These are phyloP conservation scores for Chytridiales sp. DNA, from an alignment of 371 early-diverging fungal species.

Conservation along the genomic window DNA sequence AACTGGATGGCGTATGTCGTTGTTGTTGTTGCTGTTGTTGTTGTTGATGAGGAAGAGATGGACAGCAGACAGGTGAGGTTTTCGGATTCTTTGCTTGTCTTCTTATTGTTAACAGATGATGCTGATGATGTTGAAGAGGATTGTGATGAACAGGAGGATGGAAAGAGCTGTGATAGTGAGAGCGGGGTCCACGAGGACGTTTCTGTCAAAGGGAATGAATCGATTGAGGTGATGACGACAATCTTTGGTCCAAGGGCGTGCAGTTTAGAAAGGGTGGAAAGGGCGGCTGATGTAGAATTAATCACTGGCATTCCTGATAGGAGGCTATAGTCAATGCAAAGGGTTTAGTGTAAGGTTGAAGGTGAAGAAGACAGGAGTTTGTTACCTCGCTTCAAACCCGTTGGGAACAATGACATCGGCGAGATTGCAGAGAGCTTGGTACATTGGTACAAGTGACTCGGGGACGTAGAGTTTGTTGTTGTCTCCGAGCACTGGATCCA, in stretches of 20 bases:
- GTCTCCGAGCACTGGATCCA: constrained; percentile 95
- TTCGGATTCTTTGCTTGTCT: not conserved
- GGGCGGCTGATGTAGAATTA: constrained; percentile 45
- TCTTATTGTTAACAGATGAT: no score
- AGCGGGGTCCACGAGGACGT: no score
- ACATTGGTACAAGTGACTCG: constrained; percentile 73
- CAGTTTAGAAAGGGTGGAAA: constrained; percentile 57
- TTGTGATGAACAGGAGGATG: not conserved
- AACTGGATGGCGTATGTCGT: constrained; percentile 68
- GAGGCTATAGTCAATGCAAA: constrained; percentile 44
- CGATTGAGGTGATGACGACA: constrained; percentile 74
- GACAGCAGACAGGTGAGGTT: not conserved
- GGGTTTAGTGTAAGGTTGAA: not conserved
- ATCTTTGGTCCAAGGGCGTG: constrained; percentile 66
- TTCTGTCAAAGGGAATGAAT: no score
- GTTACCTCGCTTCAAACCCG: constrained; percentile 86
- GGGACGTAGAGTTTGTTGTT: constrained; percentile 82
- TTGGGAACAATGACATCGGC: constrained; percentile 88
- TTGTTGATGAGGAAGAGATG: constrained; percentile 26
- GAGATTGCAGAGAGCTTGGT: constrained; percentile 62
- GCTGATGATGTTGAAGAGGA: no score
- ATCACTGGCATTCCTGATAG: constrained; percentile 64
- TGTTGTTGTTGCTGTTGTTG: constrained; percentile 21
- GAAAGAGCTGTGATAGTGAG: constrained; percentile 8
- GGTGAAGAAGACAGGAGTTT: not conserved